These are phyloP conservation scores for Clathrospora elynae DNA, from an alignment of 2,329 filamentous ascomycete species.

Conservation along the genomic window DNA sequence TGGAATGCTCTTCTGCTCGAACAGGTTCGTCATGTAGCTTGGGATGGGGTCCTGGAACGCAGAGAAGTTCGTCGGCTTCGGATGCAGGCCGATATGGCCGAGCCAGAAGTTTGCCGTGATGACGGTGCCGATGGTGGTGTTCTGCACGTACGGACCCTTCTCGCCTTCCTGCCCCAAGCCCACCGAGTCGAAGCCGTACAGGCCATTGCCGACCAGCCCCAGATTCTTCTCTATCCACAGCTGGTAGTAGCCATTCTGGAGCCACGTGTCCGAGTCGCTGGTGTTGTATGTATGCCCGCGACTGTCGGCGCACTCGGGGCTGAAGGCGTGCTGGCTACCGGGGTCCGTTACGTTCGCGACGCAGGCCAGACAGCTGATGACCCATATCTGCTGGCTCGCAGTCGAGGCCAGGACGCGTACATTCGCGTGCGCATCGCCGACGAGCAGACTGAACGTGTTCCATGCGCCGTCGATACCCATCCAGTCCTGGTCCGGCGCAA, in stretches of 20 bases:
- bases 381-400: conserved; percentile 72
- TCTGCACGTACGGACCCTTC: conserved; percentile 49
- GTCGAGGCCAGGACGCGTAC: conserved; percentile 68
- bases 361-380: conserved; percentile 54
- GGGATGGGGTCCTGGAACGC: conserved; percentile 59
- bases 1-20: conserved; percentile 63
- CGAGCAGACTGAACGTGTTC: conserved; percentile 69
- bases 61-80: conserved; percentile 57
- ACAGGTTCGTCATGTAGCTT: conserved; percentile 60
- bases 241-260: conserved; percentile 63
- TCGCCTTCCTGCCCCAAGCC: conserved; percentile 49
- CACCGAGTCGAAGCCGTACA: conserved; percentile 64
- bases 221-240: conserved; percentile 63
- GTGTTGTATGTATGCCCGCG: conserved; percentile 66
- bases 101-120: conserved; percentile 52
- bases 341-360: conserved; percentile 43
- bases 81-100: conserved; percentile 56
- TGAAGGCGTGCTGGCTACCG: conserved; percentile 51
- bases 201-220: conserved; percentile 64
- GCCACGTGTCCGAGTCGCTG: conserved; percentile 62
- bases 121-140: conserved; percentile 51
- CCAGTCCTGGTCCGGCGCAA: conserved; percentile 48
- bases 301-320: conserved; percentile 55
- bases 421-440: conserved; percentile 59
- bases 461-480: conserved; percentile 55